Conservation (phyloP, 2,329 filamentous ascomycete genomes). For the Alternaria conjuncta region DNA sequence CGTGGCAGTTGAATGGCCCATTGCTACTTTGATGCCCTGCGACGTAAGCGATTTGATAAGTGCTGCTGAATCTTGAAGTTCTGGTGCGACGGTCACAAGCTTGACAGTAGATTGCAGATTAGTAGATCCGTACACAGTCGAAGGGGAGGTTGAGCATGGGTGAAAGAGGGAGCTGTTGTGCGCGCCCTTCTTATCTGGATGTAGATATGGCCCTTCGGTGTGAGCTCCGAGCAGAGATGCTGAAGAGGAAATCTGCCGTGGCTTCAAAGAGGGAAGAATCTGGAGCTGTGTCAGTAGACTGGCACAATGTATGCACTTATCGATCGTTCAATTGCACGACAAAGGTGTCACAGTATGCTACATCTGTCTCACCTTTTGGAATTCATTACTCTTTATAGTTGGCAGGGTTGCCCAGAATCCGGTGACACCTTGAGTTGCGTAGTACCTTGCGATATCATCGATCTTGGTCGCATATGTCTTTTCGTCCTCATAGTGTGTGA, state of each 20-base stretch:
- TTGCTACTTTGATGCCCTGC: constrained; percentile 54
- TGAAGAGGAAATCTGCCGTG: constrained; percentile 50
- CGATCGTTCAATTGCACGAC: background rate
- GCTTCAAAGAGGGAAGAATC: constrained; percentile 58
- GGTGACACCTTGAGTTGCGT: constrained; percentile 60
- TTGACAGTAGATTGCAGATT: constrained; percentile 53
- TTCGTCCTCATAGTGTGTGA: constrained; percentile 57
- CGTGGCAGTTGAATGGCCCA: constrained; percentile 60
- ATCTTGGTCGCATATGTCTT: constrained; percentile 53
- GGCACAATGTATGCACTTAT: background rate
- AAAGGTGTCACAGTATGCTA: background rate
- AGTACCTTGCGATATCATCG: constrained; percentile 55
- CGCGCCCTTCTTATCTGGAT: constrained; percentile 61
- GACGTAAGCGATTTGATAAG: constrained; percentile 54
- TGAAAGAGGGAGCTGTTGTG: constrained; percentile 57
- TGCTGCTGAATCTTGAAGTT: constrained; percentile 51
- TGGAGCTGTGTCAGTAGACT: constrained; percentile 23
- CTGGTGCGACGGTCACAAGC: constrained; percentile 61
- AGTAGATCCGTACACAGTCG: constrained; percentile 55
- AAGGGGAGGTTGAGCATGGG: constrained; percentile 41
- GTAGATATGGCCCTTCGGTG: constrained; percentile 63
- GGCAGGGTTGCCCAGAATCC: constrained; percentile 63
- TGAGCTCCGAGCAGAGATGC: constrained; percentile 64
- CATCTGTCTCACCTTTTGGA: constrained; percentile 48
- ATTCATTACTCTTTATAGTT: constrained; percentile 56